Percentiles rank a stretch among this genome's conserved stretches.
Evolutionary conservation across 2,329 filamentous ascomycete genomes (phyloP).

Genomic region (Trichoderma hamatum): DNA sequence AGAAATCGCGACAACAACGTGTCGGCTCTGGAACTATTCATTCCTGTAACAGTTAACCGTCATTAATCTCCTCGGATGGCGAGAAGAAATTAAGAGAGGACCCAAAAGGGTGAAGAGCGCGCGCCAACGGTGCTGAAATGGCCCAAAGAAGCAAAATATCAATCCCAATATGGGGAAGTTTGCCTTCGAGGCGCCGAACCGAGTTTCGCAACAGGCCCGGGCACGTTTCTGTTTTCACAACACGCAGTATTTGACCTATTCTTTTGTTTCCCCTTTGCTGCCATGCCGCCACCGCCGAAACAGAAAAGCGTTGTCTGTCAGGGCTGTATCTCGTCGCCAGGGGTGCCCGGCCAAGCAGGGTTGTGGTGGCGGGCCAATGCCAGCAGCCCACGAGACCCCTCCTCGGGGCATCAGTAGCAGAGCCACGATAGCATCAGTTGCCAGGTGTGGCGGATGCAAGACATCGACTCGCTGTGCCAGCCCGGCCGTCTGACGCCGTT

Average conservation of each 20-base stretch:
- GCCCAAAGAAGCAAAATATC: conserved; percentile 23
- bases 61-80: not conserved
- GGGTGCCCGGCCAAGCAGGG: conserved; percentile 8
- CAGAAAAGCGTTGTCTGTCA: not conserved
- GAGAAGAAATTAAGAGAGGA: not conserved
- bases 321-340: conserved; percentile 3
- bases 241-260: not conserved
- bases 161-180: conserved; percentile 11
- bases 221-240: conserved; percentile 8
- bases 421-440: conserved; percentile 24
- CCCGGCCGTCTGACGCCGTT: conserved; percentile 43
- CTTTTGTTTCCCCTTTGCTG: not conserved
- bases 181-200: conserved; percentile 11
- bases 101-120: conserved; percentile 2
- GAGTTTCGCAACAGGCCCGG: conserved; percentile 10
- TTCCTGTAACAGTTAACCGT: not conserved
- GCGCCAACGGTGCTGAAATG: conserved; percentile 11
- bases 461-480: conserved; percentile 49
- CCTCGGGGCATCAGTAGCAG: conserved; percentile 37
- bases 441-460: conserved; percentile 37
- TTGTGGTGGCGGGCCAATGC: conserved; percentile 38
- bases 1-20: conserved; percentile 2
- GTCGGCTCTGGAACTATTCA: not conserved
- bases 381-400: conserved; percentile 38
- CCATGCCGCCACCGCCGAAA: not conserved